Conservation (phyloP, 305 asterid genomes). For the Solanum hybrid region DNA sequence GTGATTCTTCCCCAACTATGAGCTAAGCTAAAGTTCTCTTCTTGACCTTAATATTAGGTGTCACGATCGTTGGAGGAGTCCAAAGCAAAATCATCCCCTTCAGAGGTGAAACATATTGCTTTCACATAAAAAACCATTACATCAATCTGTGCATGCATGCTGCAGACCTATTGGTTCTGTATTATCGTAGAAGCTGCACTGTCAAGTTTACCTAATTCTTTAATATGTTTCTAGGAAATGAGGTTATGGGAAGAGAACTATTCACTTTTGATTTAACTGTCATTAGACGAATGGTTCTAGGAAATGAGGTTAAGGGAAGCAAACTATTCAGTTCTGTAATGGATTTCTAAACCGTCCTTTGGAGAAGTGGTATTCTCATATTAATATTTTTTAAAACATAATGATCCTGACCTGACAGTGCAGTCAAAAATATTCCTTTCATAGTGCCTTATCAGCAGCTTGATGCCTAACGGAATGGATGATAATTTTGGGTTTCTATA, state of each 20-base stretch:
- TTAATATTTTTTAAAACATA: not conserved
- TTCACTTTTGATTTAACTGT: not conserved
- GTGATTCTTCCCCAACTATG: not conserved
- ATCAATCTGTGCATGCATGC: not conserved
- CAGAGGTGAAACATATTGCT: slow-evolving; percentile 35
- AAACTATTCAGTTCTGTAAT: not conserved
- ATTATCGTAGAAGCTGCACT: not conserved
- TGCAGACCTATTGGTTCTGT: not conserved
- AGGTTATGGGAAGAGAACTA: not conserved
- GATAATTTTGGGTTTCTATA: not conserved
- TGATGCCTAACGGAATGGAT: not conserved
- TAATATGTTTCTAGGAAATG: not conserved
- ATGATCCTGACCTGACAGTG: not conserved
- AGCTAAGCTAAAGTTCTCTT: not conserved
- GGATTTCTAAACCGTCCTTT: not conserved
- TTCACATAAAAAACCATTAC: not conserved
- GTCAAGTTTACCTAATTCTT: not conserved
- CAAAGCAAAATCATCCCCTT: slow-evolving; percentile 27
- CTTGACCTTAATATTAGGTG: slow-evolving; percentile 25
- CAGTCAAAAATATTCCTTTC: not conserved
- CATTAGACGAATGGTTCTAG: not conserved
- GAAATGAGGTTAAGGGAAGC: not conserved
- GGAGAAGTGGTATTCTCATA: not conserved
- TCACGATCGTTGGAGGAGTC: slow-evolving; percentile 44
- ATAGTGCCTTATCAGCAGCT: not conserved